Evolutionary conservation across 768 basidiomycete species (phyloP).

Genomic region (Leccinum sublutescens): DNA sequence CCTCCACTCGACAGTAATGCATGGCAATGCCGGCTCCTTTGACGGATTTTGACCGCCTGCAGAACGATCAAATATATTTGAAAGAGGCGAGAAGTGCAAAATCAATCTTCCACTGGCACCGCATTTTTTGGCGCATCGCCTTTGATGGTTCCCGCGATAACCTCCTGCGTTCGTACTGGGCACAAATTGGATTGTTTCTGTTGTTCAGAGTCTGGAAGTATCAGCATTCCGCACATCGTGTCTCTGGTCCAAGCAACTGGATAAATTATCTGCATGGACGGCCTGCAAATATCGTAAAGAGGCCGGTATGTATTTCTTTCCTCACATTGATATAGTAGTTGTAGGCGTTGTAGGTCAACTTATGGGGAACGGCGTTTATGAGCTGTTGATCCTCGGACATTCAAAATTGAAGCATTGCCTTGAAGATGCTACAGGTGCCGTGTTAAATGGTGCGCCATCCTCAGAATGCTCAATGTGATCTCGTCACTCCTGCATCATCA

Average conservation of each 20-base stretch:
- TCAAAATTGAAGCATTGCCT: not conserved
- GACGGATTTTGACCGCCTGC: not conserved
- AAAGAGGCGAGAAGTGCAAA: not conserved
- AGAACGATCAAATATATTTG: not conserved
- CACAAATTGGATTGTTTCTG: not conserved
- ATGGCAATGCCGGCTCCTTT: not conserved
- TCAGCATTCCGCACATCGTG: not conserved
- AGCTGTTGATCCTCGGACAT: not conserved
- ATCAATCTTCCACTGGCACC: no score
- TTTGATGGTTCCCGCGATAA: not conserved
- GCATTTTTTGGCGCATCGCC: not conserved
- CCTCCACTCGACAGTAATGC: not conserved
- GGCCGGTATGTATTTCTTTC: not conserved
- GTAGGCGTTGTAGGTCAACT: not conserved
- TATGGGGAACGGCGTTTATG: not conserved
- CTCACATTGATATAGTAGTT: not conserved
- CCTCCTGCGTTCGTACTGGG: not conserved
- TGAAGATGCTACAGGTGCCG: not conserved
- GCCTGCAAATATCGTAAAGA: not conserved
- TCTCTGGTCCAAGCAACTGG: not conserved
- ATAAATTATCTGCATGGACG: not conserved
- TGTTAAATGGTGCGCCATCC: not conserved
- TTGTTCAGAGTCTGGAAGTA: not conserved
- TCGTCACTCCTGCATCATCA: not conserved
- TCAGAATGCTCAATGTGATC: not conserved